Evolutionary conservation across 768 basidiomycete genomes (phyloP), one percentile per base, ranked within the genome.

Genomic region (Pleurotus tuber-regium): DNA sequence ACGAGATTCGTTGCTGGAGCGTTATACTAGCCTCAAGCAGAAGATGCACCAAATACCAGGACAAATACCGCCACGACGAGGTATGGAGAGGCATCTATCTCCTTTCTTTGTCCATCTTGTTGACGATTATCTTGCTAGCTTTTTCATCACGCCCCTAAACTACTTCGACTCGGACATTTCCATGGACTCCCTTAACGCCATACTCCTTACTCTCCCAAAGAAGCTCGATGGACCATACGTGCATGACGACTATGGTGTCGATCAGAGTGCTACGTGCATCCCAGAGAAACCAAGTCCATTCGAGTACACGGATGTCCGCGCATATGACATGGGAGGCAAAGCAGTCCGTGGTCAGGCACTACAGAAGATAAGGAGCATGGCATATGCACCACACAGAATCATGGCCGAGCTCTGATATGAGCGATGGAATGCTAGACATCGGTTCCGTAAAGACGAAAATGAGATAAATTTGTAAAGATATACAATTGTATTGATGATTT

Each of bases 81-180:
- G 80, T 79, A 52, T 53, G 23, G 5, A 31, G 2, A 2, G 29
- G 39, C 25, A 14, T 44, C 36, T 7, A 16, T 19, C 26, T 40
- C 7, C 12, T 42, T 36, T 33, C 12, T 9, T 30, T 25, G n/a
- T 33, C 30, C 23, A 33, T 43, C 50, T 12, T 9, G 26, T 18
- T 41, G 28, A n/a, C 16, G 33, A 9, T 42, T 4, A 16, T 39
- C 16, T 46, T 36, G 18, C 8, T 43, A 82, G 80, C 57, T 80
- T 86, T 61, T 67, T 82, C 52, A 62, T 86, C 11, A 76, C 79
- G 0, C 84, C 83, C 3, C 70, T 84, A 57, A 86, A 86, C 64
- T 86, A 78, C 69, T 82, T 83, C 63, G 83, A 86, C 60, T 68
- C 72, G 44, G 83, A 86, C 59, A 68, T 82, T 48, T 80, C 83